These are phyloP conservation scores for Tolypocladium tundrense DNA, from an alignment of 2,329 filamentous ascomycete species.

Conservation along the genomic window DNA sequence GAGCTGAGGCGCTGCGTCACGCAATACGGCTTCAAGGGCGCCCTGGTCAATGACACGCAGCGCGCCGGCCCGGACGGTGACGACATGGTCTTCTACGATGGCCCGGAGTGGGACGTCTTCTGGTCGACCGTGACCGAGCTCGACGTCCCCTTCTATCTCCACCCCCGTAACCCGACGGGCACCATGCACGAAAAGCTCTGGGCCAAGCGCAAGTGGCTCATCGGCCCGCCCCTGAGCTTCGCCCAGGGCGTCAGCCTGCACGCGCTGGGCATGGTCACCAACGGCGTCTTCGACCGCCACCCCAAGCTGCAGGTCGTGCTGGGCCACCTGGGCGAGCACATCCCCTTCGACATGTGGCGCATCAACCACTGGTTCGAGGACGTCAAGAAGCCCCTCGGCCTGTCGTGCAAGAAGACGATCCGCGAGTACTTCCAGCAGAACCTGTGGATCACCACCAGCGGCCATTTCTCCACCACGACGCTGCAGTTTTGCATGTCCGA, in stretches of 20 bases:
- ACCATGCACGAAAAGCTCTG: conserved; percentile 47
- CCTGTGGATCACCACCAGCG: conserved; percentile 47
- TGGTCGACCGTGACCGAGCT: conserved; percentile 48
- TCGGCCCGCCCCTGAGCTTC: conserved; percentile 49
- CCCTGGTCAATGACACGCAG: conserved; percentile 52
- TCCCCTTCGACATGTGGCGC: conserved; percentile 38
- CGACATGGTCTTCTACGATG: conserved; percentile 55
- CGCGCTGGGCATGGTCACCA: conserved; percentile 38
- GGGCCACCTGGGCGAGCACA: conserved; percentile 37
- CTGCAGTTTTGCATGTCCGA: conserved; percentile 38
- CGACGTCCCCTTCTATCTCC: conserved; percentile 55
- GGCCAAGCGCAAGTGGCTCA: conserved; percentile 46
- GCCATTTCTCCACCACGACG: conserved; percentile 43
- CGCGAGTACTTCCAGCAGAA: conserved; percentile 44
- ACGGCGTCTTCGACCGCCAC: conserved; percentile 38
- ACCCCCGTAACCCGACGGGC: conserved; percentile 48
- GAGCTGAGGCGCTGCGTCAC: conserved; percentile 44
- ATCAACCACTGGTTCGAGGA: conserved; percentile 48
- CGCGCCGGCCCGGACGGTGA: conserved; percentile 47
- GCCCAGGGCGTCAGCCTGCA: conserved; percentile 50
- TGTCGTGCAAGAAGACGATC: conserved; percentile 36
- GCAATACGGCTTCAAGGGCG: conserved; percentile 51
- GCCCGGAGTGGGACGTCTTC: conserved; percentile 49
- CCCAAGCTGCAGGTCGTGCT: conserved; percentile 35
- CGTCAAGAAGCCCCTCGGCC: conserved; percentile 38